Base-by-base conservation (phyloP, 1,139 yeast species). In the Pneumocystis sp. region DNA sequence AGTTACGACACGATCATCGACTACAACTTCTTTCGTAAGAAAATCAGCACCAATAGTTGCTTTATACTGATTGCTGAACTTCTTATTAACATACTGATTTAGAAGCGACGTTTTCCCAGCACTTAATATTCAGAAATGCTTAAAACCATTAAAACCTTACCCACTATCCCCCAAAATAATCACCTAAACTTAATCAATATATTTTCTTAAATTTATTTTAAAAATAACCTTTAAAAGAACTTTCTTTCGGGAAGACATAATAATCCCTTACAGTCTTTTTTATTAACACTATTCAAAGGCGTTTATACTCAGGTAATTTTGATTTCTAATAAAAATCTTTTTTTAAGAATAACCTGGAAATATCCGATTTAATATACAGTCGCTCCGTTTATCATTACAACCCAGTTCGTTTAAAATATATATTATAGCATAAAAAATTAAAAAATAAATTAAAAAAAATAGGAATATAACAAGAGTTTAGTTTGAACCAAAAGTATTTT, bases 1-100 rank as follows among this genome's bases (percentile, higher is more conserved):
- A 39, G 90, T 85, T 15, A 86, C 91, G 69, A 83, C 82, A 71
- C 87, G 84, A 74, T 86, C 93, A 75, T 93, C 97, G 67, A 93
- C 82, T 35, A 81, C 79, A 67, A 93, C 84, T 73, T 93, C 97
- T 75, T 91, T 91, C 61, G 97, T 93, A 69, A 91, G 80, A 74
- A 93, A 93, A 75, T 93, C 98, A 3, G 97, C 98, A 7, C 98
- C 98, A 70, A 93, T 93, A 29, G 98, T 93, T 39, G 98, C 97
- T 75, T 93, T 93, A 77, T 93, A 93, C 75, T 93, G 97, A 70
- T 91, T 95, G 63, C 93, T 85, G 77, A 93, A 93, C 80, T 91
- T 93, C 74, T 88, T 90, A 77, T 90, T 90, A 70, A 93, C 97
- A 77, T 90, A 93, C 75, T 59, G 66, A 61, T 56, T 31, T 80